Evolutionary conservation across 2,329 filamentous ascomycete species (phyloP).

Genomic region (Coccinonectria pachysandricola): DNA sequence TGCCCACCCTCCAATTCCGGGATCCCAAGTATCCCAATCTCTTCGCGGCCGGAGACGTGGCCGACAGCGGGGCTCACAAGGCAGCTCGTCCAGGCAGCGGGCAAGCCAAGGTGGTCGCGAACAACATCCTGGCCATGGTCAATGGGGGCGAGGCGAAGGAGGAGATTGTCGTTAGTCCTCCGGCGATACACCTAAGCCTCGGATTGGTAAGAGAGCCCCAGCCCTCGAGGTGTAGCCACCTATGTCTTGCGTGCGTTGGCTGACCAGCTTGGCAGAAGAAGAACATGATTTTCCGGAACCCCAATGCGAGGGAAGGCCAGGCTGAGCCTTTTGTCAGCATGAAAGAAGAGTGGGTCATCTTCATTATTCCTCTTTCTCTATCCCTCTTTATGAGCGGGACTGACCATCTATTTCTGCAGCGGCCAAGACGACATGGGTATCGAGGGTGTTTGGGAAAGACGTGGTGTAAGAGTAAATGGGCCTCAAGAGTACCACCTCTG

Average conservation of each 20-base stretch:
- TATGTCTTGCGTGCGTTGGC: no score
- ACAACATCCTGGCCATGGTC: conserved; percentile 15
- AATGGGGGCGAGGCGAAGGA: conserved; percentile 6
- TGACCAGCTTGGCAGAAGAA: conserved; percentile 8
- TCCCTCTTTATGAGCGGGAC: rapidly evolving
- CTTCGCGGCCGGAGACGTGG: conserved; percentile 16
- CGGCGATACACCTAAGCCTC: conserved; percentile 13
- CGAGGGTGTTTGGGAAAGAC: conserved; percentile 13
- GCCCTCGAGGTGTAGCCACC: rapidly evolving
- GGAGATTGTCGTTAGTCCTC: conserved; percentile 8
- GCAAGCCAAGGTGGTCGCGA: conserved; percentile 12
- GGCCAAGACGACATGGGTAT: conserved; percentile 15
- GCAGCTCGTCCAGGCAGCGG: conserved; percentile 12
- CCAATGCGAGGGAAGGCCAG: conserved; percentile 7
- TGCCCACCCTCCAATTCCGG: conserved; percentile 12
- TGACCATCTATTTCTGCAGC: conserved; percentile 1
- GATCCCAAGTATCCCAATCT: conserved; percentile 14
- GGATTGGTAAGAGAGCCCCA: conserved; percentile 9
- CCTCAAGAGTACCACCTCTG: conserved; percentile 14
- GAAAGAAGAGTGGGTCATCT: conserved; percentile 13
- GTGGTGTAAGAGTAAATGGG: conserved; percentile 10
- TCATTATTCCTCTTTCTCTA: not conserved
- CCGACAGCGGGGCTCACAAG: conserved; percentile 17
- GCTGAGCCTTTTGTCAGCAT: conserved; percentile 11
- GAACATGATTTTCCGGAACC: conserved; percentile 18